Evolutionary conservation across 1,139 yeast species (phyloP), one percentile per base, ranked within the genome.

Genomic region (Candida tropicalis): DNA sequence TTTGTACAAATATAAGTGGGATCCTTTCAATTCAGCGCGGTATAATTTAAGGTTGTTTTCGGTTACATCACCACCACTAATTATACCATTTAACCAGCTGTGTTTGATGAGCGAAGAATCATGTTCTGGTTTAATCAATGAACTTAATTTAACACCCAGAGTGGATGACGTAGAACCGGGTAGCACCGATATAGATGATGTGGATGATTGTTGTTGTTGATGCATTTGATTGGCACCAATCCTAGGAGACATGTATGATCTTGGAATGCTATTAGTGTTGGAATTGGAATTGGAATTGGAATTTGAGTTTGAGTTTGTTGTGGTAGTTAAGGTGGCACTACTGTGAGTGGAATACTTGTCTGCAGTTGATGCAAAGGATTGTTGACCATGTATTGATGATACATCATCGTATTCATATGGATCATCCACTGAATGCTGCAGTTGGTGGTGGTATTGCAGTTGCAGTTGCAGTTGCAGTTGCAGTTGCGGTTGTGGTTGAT

Each of bases 1-100:
- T 54, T 79, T 82, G 63, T 76, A 83, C 20, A 86, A 58, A 48
- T 72, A 71, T 43, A 86, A 60, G 41, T 73, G 72, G 0, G 87
- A 75, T 7, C 95, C 95, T 53, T 73, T 78, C 49, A 86, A 65
- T 57, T 84, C 90, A 0, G 82, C 86, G 44, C 84, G 70, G 51
- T 66, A 79, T 27, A 84, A 56, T 49, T 73, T 74, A 52, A 75
- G 58, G 29, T 65, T 59, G 17, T 64, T 66, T 35, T 69, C 77
- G 42, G 60, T 58, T 43, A 71, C 71, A 34, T 71, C 74, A 44
- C 63, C 59, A 22, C 70, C 60, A 47, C 68, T 68, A 24, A 66
- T 52, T 17, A 70, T 63, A 18, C 66, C 78, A 56, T 77, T 71
- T 32, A 73, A 52, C 77, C 76, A 78, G 35, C 67, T 67, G 51